Evolutionary conservation across 73 alveolate species (phyloP), one percentile per base, ranked within the genome.

Genomic region (Paramecium biaurelia): DNA sequence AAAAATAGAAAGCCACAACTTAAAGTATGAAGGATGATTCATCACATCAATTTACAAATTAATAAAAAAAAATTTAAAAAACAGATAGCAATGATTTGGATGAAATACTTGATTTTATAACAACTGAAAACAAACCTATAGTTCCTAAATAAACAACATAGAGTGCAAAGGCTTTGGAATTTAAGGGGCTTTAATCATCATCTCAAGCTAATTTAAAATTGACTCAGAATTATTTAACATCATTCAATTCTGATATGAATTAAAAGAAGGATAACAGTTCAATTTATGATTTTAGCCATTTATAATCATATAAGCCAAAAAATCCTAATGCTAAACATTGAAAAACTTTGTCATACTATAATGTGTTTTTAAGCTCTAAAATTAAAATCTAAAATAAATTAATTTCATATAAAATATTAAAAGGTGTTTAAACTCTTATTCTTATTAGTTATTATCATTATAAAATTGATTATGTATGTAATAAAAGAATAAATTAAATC

Each of bases 1-100:
- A 53, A 53, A 53, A 53, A 18, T 21, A 18, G 12, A 53, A 53
- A 9, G 8, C 23, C 8, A 47, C 30, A 18, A 53, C 20, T 7
- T 7, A 53, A 18, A n/a, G 20, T 18, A 4, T 23, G 18, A 53
- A 53, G 59, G 23, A 18, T 53, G 68, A 53, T 53, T 18, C 32
- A 67, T 67, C 8, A 67, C 21, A 12, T 67, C n/a, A 67, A 67
- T 67, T 32, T 67, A 5, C 49, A 15, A 30, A 67, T 30, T 67
- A 67, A 26, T 53, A 53, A 20, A 53, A 53, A 20, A 53, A 53
- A 53, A 3, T 53, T 53, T 14, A 53, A 53, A 53, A 53, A 53
- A 53, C 68, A 1, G 84, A 67, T 34, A 74, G 87, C 63, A 35
- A 32, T 12, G 87, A 74, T 35, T 74, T 74, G 23, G 87, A 74